These are phyloP conservation scores for Fusarium setosum DNA, from an alignment of 2,329 filamentous ascomycete genomes.

Conservation along the genomic window DNA sequence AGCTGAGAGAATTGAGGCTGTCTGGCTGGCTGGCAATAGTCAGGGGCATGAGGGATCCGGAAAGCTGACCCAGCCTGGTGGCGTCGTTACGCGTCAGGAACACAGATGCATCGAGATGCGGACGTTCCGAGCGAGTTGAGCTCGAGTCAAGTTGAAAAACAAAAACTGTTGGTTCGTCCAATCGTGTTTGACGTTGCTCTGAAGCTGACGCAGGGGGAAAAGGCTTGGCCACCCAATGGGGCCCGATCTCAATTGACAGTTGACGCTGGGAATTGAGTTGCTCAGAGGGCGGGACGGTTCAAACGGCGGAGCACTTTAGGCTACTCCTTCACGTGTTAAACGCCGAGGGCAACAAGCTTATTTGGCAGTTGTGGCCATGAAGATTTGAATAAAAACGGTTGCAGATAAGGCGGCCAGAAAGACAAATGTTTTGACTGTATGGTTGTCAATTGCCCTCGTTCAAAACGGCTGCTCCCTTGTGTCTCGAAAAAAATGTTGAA, in stretches of 20 bases:
- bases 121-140: neutral
- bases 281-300: neutral
- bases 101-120: constrained; percentile 5
- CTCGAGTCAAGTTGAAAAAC: constrained; percentile 18
- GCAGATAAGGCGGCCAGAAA: neutral
- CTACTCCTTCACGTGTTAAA: constrained; percentile 5
- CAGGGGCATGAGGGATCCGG: constrained; percentile 18
- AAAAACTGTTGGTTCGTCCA: constrained; percentile 5
- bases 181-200: constrained; percentile 11
- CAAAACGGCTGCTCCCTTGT: neutral
- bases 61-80: constrained; percentile 7
- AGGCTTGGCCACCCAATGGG: neutral
- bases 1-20: constrained; percentile 28
- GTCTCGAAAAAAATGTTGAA: neutral
- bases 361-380: neutral
- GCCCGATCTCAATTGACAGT: neutral
- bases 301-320: neutral
- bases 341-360: constrained; percentile 19
- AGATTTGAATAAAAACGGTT: neutral
- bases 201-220: constrained; percentile 11
- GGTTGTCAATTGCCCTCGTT: neutral
- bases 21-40: constrained; percentile 17
- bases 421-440: neutral
- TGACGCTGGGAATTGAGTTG: neutral
- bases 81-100: constrained; percentile 21